Conservation (phyloP, 768 basidiomycete species). For the Boletellus sp. region DNA sequence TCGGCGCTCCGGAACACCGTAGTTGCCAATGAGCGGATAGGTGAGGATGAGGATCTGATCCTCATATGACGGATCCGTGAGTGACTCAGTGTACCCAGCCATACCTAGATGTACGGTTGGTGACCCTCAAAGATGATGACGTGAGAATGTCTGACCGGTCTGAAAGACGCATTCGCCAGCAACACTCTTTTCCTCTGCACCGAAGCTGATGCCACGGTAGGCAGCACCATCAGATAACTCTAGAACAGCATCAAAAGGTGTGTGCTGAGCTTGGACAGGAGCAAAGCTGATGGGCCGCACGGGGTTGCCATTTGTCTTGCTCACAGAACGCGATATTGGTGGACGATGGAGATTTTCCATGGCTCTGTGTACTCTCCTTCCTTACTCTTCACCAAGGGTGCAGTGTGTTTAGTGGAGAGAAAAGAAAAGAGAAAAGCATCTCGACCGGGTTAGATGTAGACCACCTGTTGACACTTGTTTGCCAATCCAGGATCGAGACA, state of each 20-base stretch:
- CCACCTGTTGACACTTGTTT: conserved; percentile 26
- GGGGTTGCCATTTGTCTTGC: conserved; percentile 32
- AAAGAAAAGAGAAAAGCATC: conserved; percentile 37
- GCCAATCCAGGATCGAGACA: neutral
- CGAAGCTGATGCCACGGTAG: conserved; percentile 88
- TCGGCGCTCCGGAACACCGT: conserved; percentile 83
- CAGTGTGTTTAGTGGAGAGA: conserved; percentile 46
- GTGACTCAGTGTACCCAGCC: conserved; percentile 97
- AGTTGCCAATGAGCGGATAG: conserved; percentile 95
- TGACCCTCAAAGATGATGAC: conserved; percentile 4
- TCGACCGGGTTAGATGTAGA: neutral
- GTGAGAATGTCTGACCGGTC: conserved; percentile 65
- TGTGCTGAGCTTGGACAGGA: conserved; percentile 21
- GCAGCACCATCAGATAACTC: conserved; percentile 90
- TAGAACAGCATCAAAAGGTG: conserved; percentile 60
- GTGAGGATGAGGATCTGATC: conserved; percentile 97
- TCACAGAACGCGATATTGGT: conserved; percentile 43
- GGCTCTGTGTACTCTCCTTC: conserved; percentile 32
- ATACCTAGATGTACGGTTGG: conserved; percentile 61
- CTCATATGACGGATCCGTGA: conserved; percentile 98
- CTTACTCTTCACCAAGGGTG: conserved; percentile 44
- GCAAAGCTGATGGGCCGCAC: conserved; percentile 35
- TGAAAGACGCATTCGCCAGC: conserved; percentile 99
- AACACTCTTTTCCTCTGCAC: conserved; percentile 85
- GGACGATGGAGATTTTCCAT: conserved; percentile 37